Base-by-base conservation (phyloP, 495 filamentous ascomycete species). In the Trichoderma reesei region DNA sequence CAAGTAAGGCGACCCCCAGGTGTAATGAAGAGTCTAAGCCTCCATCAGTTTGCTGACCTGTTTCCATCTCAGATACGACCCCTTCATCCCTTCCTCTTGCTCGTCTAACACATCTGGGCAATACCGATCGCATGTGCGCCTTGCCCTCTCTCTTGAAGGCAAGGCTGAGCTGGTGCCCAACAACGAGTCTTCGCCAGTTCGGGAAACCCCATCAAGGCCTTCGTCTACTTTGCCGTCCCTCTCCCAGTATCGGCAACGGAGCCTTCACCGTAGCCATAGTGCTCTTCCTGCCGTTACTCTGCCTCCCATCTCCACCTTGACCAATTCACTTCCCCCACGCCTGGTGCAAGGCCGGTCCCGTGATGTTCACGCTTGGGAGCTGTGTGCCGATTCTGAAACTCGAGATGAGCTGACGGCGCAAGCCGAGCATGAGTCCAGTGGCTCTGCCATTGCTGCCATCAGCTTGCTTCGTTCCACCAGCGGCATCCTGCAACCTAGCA, bases 291-390 rank as follows among this genome's bases (percentile, higher is more conserved):
- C 68, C 33, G 73, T 79, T 44, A 81, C 81, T 10, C 77, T 79
- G 6, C 84, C 83, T 18, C 76, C 82, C 51, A 77, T 79, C 34
- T 77, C 75, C 14, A 75, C 78, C 7, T 78, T 92, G 41, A 85
- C 83, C 59, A 80, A 84, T 54, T 89, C 84, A 70, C 84, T 81
- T 54, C 82, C 72, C 18, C 79, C 76, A 5, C 73, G 74, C 9
- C 65, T 83, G 5, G 68, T 71, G 6, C 75, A 85, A 65, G 91
- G 92, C 36, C 83, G 91, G 44, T 94, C 90, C 48, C 82, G 90
- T 41, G 89, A 96, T 72, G 86, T 90, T 16, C 84, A 89, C 37
- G 88, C 86, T 39, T 96, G 92, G 92, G 88, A 94, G 72, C 88
- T 88, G 65, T 87, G 85, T 75, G 89, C 87, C 70, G 89, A 90